Base-by-base conservation (phyloP, 2,329 filamentous ascomycete genomes). In the Alternaria sp. region DNA sequence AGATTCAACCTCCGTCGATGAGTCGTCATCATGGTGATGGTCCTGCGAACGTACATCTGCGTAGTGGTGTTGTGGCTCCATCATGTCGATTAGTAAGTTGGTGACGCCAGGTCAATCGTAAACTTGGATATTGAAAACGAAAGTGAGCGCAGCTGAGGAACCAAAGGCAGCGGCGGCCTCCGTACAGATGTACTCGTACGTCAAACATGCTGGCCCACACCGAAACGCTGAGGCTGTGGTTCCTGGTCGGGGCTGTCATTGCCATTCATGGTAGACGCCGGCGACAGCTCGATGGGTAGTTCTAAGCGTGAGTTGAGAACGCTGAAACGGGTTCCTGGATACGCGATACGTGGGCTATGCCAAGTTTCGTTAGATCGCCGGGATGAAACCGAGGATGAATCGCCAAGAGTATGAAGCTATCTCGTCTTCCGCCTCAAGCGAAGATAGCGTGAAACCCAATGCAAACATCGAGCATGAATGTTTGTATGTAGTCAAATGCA, bases 1-100 rank as follows among this genome's bases (percentile, higher is more conserved):
- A 2, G 73, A 75, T 50, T 76, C 74, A 3, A 77, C 74, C 52
- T 77, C 74, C 3, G 74, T 77, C 14, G 72, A 73, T 18, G 74
- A 76, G 51, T 74, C 71, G 57, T 74, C 72, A 32, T 75, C 72
- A 38, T 73, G 64, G 46, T 68, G 62, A 44, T 74, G 60, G 40
- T 74, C 71, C 16, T 66, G 59, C 12, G 61, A 56, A 8, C 61
- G 65, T 34, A 77, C 63, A 45, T 74, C 64, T 56, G 71, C 69
- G 62, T 77, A 77, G 11, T 71, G 63, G 57, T 75, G 74, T 61
- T 70, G 64, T n/a, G 66, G 68, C 62, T 70, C 63, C 74, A 76
- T 77, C 52, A 58, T 74, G 41, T 51, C 36, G 38, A 54, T 50
- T 54, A 38, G 54, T 58, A 27, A 36, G 34, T n/a, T 27, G 54